These are phyloP conservation scores for Suillus fuscotomentosus DNA, from an alignment of 768 basidiomycete genomes.

Conservation along the genomic window DNA sequence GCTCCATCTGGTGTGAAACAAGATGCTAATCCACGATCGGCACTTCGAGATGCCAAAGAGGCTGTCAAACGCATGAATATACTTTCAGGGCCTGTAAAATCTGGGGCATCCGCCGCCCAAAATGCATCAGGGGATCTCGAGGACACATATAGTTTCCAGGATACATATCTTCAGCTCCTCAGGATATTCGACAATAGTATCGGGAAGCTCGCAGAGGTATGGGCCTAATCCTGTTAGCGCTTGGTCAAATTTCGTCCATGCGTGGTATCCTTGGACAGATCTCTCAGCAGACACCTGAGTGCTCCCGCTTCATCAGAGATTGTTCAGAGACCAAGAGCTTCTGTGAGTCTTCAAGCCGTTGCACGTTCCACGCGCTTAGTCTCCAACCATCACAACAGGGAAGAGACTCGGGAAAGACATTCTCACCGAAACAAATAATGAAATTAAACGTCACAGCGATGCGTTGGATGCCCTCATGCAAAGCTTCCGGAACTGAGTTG, in stretches of 20 bases:
- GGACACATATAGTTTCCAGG: background rate
- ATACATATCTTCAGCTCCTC: background rate
- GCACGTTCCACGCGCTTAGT: background rate
- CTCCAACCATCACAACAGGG: too few relatives aligned
- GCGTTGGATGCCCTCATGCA: too few relatives aligned
- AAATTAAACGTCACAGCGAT: too few relatives aligned
- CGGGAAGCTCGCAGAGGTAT: background rate
- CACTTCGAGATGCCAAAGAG: background rate
- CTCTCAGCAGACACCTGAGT: slow-evolving; percentile 5
- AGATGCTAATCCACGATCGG: background rate
- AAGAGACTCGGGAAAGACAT: too few relatives aligned
- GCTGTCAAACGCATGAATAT: background rate
- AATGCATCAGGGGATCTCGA: background rate
- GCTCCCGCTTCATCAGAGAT: slow-evolving; percentile 4
- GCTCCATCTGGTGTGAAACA: background rate
- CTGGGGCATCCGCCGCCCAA: background rate
- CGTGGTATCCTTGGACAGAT: background rate
- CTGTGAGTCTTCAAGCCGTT: background rate
- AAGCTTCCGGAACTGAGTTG: background rate
- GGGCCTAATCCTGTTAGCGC: background rate
- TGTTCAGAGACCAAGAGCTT: slow-evolving; percentile 7
- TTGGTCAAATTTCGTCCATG: background rate
- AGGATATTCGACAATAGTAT: background rate
- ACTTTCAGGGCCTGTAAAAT: background rate
- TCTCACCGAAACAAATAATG: too few relatives aligned